Conservation (phyloP, 1,139 yeast genomes). For the Debaryomycetaceae sp. region DNA sequence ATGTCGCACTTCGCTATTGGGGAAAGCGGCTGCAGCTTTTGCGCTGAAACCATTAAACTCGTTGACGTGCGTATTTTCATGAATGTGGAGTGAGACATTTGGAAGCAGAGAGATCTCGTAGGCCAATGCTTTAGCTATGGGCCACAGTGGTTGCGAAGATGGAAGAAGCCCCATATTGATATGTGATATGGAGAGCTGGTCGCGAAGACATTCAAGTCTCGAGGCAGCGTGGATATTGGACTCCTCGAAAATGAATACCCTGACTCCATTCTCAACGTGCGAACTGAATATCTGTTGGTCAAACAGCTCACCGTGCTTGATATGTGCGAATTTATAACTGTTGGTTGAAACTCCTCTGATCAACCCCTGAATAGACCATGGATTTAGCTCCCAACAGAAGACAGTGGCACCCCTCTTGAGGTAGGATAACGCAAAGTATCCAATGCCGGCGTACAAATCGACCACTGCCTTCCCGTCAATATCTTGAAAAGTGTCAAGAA, state of each 20-base stretch:
- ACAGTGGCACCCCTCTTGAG: conserved; percentile 53
- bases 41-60: conserved; percentile 37
- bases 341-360: conserved; percentile 51
- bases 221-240: conserved; percentile 50
- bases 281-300: conserved; percentile 11
- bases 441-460: conserved; percentile 83
- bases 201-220: conserved; percentile 33
- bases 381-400: conserved; percentile 82
- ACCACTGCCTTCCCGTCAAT: conserved; percentile 45
- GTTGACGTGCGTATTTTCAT: conserved; percentile 62
- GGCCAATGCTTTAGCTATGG: conserved; percentile 32
- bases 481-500: conserved; percentile 38
- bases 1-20: conserved; percentile 18
- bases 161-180: conserved; percentile 79
- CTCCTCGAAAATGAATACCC: conserved; percentile 52
- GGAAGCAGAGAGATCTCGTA: conserved; percentile 8
- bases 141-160: conserved; percentile 62
- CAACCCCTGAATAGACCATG: conserved; percentile 80
- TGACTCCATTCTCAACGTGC: conserved; percentile 13
- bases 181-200: conserved; percentile 44
- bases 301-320: conserved; percentile 27
- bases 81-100: conserved; percentile 55
- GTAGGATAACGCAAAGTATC: conserved; percentile 77
- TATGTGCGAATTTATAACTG: conserved; percentile 36
- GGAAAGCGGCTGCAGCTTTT: conserved; percentile 10